Evolutionary conservation across 2,329 filamentous ascomycete species (phyloP).

Genomic region (Epichloe gansuensis): DNA sequence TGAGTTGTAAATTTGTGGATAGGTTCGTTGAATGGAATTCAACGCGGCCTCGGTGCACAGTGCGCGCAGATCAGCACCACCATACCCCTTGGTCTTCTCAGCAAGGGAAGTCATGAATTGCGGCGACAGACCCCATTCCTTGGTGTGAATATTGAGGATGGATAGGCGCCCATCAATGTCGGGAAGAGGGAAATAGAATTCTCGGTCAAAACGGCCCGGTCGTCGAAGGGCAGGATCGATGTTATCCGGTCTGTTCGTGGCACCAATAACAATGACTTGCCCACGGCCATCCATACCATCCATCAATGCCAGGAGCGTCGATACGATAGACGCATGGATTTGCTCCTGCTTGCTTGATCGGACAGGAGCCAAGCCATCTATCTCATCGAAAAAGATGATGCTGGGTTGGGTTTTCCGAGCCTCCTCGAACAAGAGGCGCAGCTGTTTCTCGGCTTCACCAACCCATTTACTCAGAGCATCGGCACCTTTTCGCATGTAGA

Average conservation of each 20-base stretch:
- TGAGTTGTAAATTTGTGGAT: slow-evolving; percentile 89
- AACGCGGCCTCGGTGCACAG: slow-evolving; percentile 91
- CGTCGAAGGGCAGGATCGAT: slow-evolving; percentile 91
- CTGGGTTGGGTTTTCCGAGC: slow-evolving; percentile 91
- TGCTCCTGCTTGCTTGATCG: slow-evolving; percentile 97
- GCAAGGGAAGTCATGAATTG: slow-evolving; percentile 74
- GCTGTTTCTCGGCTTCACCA: slow-evolving; percentile 89
- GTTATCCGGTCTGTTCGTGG: slow-evolving; percentile 94
- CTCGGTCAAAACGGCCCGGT: slow-evolving; percentile 88
- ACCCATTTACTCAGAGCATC: slow-evolving; percentile 99
- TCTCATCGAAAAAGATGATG: slow-evolving; percentile 99
- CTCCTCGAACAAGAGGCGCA: slow-evolving; percentile 88
- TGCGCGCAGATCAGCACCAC: slow-evolving; percentile 85
- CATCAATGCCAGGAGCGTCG: slow-evolving; percentile 86
- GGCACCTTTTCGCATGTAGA: slow-evolving; percentile 98
- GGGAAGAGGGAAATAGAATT: slow-evolving; percentile 95
- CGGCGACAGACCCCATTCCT: slow-evolving; percentile 74
- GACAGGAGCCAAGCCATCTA: slow-evolving; percentile 90
- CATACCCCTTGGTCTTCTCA: slow-evolving; percentile 87
- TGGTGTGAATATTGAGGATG: slow-evolving; percentile 91
- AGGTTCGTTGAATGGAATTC: slow-evolving; percentile 89
- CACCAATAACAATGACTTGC: slow-evolving; percentile 95
- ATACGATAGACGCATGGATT: slow-evolving; percentile 95
- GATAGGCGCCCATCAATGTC: slow-evolving; percentile 66
- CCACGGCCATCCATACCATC: slow-evolving; percentile 97